These are phyloP conservation scores for Knufia petricola DNA, from an alignment of 2,329 filamentous ascomycete species.

Conservation along the genomic window DNA sequence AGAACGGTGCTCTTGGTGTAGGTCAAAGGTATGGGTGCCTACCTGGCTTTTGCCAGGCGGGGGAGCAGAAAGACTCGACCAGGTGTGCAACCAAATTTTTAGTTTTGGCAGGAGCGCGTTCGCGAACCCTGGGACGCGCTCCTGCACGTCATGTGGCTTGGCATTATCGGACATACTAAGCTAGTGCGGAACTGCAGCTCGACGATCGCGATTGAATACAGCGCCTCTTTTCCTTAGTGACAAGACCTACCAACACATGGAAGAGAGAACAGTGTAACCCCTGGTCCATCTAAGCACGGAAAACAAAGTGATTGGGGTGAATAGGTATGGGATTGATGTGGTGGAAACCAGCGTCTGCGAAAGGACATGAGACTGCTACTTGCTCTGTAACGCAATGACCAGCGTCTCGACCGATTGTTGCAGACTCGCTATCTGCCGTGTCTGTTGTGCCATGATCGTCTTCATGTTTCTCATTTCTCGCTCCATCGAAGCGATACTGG, in stretches of 20 bases:
- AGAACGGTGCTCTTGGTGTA: background rate
- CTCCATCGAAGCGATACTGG: slow-evolving; percentile 13
- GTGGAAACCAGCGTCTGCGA: too few species aligned
- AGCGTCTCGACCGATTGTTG: slow-evolving; percentile 21
- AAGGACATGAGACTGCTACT: slow-evolving; percentile 11
- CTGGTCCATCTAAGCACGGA: too few species aligned
- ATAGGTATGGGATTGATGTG: too few species aligned
- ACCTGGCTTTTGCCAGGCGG: slow-evolving; percentile 22
- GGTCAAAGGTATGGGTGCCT: slow-evolving; percentile 8
- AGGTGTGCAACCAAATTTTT: slow-evolving; percentile 2
- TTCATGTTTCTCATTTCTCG: slow-evolving; percentile 23
- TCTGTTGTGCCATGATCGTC: slow-evolving; percentile 23
- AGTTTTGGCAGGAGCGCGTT: background rate
- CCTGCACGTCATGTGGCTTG: background rate
- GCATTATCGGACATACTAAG: background rate
- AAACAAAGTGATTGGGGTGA: too few species aligned
- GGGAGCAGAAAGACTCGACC: slow-evolving; percentile 10
- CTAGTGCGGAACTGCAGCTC: too few species aligned
- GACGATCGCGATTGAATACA: too few species aligned
- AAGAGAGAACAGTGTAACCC: too few species aligned
- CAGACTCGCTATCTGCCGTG: slow-evolving; percentile 20
- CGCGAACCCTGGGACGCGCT: slow-evolving; percentile 1
- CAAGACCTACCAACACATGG: too few species aligned
- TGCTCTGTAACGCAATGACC: slow-evolving; percentile 20
- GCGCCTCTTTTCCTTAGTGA: too few species aligned